These are phyloP conservation scores for Trichoderma aggressivum DNA, from an alignment of 2,329 filamentous ascomycete species.

Conservation along the genomic window DNA sequence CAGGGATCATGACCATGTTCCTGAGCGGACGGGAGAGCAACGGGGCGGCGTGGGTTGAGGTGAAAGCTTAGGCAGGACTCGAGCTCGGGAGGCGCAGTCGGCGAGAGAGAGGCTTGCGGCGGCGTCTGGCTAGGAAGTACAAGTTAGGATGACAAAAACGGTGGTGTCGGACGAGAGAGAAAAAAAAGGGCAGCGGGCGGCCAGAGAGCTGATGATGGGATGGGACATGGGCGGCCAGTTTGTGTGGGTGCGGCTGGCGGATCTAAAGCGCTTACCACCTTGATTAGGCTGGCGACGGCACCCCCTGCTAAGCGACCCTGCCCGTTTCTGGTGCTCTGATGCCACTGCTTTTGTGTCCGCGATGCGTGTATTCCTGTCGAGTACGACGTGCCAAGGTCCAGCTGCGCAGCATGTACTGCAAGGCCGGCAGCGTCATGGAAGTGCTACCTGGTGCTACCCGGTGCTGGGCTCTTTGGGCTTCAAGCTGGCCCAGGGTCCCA, in stretches of 20 bases:
- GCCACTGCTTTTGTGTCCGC: neutral
- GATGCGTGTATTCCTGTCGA: neutral
- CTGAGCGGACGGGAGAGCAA: conserved; percentile 17
- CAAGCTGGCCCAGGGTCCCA: conserved; percentile 2
- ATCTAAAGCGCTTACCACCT: conserved; percentile 18
- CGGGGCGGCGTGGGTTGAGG: neutral
- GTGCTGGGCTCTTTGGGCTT: neutral
- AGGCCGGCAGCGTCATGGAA: neutral
- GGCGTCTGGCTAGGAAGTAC: conserved; percentile 8
- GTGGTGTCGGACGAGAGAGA: conserved; percentile 14
- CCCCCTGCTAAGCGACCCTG: conserved; percentile 14
- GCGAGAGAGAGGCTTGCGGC: conserved; percentile 12
- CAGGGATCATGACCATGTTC: conserved; percentile 35
- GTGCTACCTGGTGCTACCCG: conserved; percentile 1
- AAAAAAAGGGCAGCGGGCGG: conserved; percentile 14
- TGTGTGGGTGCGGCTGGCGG: conserved; percentile 16
- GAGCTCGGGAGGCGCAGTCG: conserved; percentile 12
- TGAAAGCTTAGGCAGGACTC: conserved; percentile 3
- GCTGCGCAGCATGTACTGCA: neutral
- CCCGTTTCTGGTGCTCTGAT: neutral
- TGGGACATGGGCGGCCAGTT: conserved; percentile 4
- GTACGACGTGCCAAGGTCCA: neutral
- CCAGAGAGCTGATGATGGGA: conserved; percentile 18
- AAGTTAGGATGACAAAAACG: neutral
- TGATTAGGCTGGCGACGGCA: conserved; percentile 15